Evolutionary conservation across 371 early-diverging fungal genomes (phyloP), one percentile per base, ranked within the genome.

Genomic region (Capillidium heterosporum): DNA sequence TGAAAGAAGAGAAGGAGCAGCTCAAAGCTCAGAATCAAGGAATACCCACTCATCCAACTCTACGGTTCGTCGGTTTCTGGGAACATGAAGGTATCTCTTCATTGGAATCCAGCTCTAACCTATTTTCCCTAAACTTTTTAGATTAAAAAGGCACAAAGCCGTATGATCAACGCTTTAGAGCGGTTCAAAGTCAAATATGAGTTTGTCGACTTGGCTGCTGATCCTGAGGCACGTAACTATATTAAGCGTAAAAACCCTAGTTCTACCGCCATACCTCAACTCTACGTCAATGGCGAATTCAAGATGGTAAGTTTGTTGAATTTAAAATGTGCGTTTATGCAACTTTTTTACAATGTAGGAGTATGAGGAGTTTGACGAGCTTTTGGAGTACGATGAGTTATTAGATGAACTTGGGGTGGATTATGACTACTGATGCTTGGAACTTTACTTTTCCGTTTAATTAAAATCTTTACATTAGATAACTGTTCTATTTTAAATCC

Each of bases 251-350:
- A 77, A 65, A 70, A 76, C 48, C 55, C 61, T 7, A 74, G 67
- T 24, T 75, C 69, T 62, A 71, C 66, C 13, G 66, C 59, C 4
- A 50, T 83, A 24, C 85, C 85, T 17, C 80, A 80, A 63, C 65
- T 84, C 7, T 81, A 78, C 65, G 78, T 81, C 23, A 75, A 82
- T 55, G 81, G 78, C 50, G 77, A 80, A 57, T 74, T 70, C 63
- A 74, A 71, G 61, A 81, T 78, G 59, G 76, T 77, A 58, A 54
- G 63, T 49, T 19, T 48, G 15, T 26, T 13, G 27, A 23, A 17
- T 41, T 27, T 24, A 11, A 24, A 3, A 1, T 48, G 3, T n/a
- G 13, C 1, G 13, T 13, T 11, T 48, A 3, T 68, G 56, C 67
- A 71, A 50, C 24, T n/a, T 13, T 67, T 62, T 40, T 59, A 68